Conservation (phyloP, 2,329 filamentous ascomycete species). For the Phaeosphaeriaceae sp. region DNA sequence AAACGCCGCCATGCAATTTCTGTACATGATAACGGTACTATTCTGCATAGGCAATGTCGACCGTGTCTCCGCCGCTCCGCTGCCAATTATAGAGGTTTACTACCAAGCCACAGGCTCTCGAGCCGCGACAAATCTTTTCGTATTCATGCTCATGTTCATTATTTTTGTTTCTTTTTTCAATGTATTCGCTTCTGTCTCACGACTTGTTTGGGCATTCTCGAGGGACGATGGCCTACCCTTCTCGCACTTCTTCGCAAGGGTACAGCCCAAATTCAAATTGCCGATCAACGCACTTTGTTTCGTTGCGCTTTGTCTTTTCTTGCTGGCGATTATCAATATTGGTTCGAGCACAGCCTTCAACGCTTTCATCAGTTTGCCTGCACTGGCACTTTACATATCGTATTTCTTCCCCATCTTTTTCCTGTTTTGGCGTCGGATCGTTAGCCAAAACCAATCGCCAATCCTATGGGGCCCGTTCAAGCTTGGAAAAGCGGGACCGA, state of each 20-base stretch:
- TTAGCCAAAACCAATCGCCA: constrained; percentile 7
- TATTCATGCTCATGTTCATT: constrained; percentile 36
- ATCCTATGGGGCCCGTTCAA: constrained; percentile 30
- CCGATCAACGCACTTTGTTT: constrained; percentile 29
- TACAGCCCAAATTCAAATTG: constrained; percentile 24
- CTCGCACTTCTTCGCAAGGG: constrained; percentile 32
- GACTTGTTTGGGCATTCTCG: constrained; percentile 59
- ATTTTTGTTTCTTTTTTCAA: constrained; percentile 48
- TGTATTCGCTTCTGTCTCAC: constrained; percentile 55
- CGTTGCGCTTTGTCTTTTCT: constrained; percentile 34
- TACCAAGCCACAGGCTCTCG: constrained; percentile 32
- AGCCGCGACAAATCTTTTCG: constrained; percentile 52
- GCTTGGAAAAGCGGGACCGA: constrained; percentile 25
- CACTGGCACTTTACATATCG: constrained; percentile 38
- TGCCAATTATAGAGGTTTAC: constrained; percentile 60
- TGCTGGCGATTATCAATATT: constrained; percentile 37
- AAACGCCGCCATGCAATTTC: constrained; percentile 49
- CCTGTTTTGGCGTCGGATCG: constrained; percentile 23
- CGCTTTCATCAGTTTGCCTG: constrained; percentile 40
- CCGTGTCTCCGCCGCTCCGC: constrained; percentile 32
- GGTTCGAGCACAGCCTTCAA: constrained; percentile 35
- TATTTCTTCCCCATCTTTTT: constrained; percentile 40
- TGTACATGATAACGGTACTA: constrained; percentile 53
- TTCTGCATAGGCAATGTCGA: constrained; percentile 55
- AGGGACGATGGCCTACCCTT: constrained; percentile 51